These are phyloP conservation scores for Wickerhamomyces bisporus DNA, from an alignment of 805 yeast genomes.

Conservation along the genomic window DNA sequence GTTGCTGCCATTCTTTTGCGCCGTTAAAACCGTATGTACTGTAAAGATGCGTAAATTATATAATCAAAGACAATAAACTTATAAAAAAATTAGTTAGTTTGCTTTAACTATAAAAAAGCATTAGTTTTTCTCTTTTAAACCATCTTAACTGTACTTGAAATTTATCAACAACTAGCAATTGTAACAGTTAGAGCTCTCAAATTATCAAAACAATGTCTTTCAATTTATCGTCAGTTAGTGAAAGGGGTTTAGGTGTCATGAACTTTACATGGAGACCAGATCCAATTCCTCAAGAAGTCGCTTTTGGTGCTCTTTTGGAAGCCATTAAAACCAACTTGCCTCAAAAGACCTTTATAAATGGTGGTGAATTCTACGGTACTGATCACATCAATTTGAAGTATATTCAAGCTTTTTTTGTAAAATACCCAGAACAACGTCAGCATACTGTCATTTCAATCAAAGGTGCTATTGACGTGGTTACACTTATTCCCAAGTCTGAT, in stretches of 20 bases:
- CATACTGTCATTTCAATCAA: constrained; percentile 62
- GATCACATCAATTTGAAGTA: constrained; percentile 48
- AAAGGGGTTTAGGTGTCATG: constrained; percentile 74
- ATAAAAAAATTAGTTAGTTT: too few species aligned
- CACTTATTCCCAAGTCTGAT: constrained; percentile 43
- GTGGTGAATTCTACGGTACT: constrained; percentile 76
- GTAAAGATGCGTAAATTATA: too few species aligned
- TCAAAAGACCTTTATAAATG: constrained; percentile 54
- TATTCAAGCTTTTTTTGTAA: constrained; percentile 51
- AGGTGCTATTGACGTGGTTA: constrained; percentile 46
- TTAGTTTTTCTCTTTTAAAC: too few species aligned
- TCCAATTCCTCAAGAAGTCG: constrained; percentile 49
- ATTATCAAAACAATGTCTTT: too few species aligned
- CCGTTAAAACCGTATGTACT: too few species aligned
- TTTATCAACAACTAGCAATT: too few species aligned
- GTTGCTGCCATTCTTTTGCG: too few species aligned
- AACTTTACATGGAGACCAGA: constrained; percentile 64
- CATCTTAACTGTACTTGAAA: too few species aligned
- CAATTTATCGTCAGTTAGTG: constrained; percentile 4
- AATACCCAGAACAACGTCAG: constrained; percentile 49
- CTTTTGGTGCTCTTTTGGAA: constrained; percentile 47
- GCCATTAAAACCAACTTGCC: constrained; percentile 38
- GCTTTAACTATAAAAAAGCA: too few species aligned
- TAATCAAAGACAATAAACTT: not conserved
- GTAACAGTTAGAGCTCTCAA: too few species aligned